Percentiles rank a stretch among this genome's conserved stretches.
These are phyloP conservation scores for Diaporthe caulivora DNA, from an alignment of 2,329 filamentous ascomycete genomes.

Conservation along the genomic window DNA sequence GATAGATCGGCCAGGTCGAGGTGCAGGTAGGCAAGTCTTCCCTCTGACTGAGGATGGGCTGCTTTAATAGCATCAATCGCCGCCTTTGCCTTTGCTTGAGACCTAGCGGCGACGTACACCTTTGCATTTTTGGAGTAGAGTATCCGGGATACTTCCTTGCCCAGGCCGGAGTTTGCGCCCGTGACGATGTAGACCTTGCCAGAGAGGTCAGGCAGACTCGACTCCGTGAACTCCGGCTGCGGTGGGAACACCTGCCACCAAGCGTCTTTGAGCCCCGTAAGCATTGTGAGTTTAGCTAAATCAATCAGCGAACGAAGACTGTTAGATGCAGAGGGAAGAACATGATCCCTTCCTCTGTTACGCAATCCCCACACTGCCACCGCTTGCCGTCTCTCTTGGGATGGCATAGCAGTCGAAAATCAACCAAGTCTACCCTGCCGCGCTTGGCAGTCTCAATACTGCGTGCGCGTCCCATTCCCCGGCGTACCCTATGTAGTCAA, in stretches of 20 bases:
- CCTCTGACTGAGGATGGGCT: slow-evolving; percentile 48
- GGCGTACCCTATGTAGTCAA: too few relatives aligned
- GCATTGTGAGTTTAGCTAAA: not conserved
- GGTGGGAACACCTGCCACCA: slow-evolving; percentile 45
- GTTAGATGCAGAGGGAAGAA: too few relatives aligned
- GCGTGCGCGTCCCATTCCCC: too few relatives aligned
- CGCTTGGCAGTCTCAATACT: too few relatives aligned
- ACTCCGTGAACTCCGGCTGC: slow-evolving; percentile 53
- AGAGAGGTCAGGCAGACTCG: slow-evolving; percentile 52
- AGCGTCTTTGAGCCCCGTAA: not conserved
- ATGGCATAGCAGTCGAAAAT: too few relatives aligned
- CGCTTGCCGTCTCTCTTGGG: too few relatives aligned
- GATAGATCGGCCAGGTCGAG: slow-evolving; percentile 50
- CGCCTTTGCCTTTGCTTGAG: slow-evolving; percentile 49
- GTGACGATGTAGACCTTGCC: slow-evolving; percentile 59
- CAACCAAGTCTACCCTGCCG: too few relatives aligned
- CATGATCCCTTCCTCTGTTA: too few relatives aligned
- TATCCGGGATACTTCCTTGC: slow-evolving; percentile 58
- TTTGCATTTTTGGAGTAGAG: slow-evolving; percentile 62
- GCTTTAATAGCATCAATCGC: slow-evolving; percentile 50
- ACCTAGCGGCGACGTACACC: slow-evolving; percentile 62
- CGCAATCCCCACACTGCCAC: too few relatives aligned
- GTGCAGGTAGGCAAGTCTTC: slow-evolving; percentile 51
- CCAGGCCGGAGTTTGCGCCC: slow-evolving; percentile 49
- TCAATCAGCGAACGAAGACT: too few relatives aligned